Evolutionary conservation across 306 rosid genomes (phyloP), one percentile per base, ranked within the genome.

Genomic region (Citrullus amarus): DNA sequence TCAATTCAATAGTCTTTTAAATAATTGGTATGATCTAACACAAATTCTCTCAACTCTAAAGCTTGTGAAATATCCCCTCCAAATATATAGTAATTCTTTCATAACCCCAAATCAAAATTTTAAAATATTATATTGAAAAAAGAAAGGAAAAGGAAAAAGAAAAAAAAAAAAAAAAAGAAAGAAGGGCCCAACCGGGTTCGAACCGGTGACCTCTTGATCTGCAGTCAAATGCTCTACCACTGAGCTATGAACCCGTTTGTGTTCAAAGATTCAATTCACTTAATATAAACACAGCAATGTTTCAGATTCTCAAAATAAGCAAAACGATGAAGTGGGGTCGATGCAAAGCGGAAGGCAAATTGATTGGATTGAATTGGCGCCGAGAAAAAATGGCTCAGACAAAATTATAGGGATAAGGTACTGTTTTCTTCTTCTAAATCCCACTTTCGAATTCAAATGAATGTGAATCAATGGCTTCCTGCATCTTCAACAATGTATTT

Each of bases 391-490:
- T 51, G 54, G 8, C 9, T 17, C 79, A 34, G 53, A 80, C 1
- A 75, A 22, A 20, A 9, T 44, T 53, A 48, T 3, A 4, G 61
- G 77, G 86, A 87, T 85, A 83, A 87, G 88, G 81, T 80, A 9
- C 38, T 13, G 55, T 38, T 71, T 66, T 7, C 9, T 16, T 36
- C n/a, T 66, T 39, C 14, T 39, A n/a, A 68, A 20, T 8, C 54
- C 46, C 8, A 10, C 9, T 43, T 43, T 69, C 4, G 36, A 17
- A 10, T 44, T 9, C 39, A 46, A 36, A 30, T 51, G 73, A 65
- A 61, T 55, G 63, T 63, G 65, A 76, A 79, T 76, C 72, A 77
- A 92, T 90, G 96, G 93, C 89, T 85, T 85, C 43, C 51, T 86
- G 84, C 72, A 79, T 87, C 69, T 79, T 89, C 81, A 88, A 85